Evolutionary conservation across 83 land plant genomes (phyloP).

Genomic region (Picea abies): DNA sequence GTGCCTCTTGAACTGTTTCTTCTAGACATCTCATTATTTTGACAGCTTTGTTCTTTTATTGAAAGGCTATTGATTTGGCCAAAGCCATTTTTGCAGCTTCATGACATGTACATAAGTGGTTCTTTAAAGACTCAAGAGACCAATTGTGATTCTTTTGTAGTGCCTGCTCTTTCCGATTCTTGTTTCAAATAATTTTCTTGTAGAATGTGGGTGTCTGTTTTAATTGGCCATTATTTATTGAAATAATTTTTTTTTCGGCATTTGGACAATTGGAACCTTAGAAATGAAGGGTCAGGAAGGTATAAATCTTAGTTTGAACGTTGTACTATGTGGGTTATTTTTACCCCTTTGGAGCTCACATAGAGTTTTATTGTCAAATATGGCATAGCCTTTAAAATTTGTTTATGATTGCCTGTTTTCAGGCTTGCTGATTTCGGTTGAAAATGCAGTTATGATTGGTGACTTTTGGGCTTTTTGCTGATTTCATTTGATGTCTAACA

Average conservation of each 20-base stretch:
- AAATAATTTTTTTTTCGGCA: background rate
- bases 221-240: background rate
- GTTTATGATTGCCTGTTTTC: too few relatives aligned
- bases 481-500: conserved; percentile 1
- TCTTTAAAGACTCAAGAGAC: background rate
- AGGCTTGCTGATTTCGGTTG: background rate
- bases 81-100: background rate
- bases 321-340: too few relatives aligned
- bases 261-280: background rate
- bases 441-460: background rate
- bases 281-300: background rate
- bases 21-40: background rate
- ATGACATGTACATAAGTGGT: background rate
- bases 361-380: too few relatives aligned
- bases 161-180: background rate
- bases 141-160: background rate
- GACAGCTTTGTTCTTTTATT: background rate
- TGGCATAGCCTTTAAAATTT: too few relatives aligned
- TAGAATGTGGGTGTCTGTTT: background rate
- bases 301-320: too few relatives aligned
- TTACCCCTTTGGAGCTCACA: too few relatives aligned
- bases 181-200: background rate
- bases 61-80: background rate
- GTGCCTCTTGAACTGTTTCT: too few relatives aligned
- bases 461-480: background rate